Evolutionary conservation across 257 asterid species (phyloP).

Genomic region (Solanum neorickii): DNA sequence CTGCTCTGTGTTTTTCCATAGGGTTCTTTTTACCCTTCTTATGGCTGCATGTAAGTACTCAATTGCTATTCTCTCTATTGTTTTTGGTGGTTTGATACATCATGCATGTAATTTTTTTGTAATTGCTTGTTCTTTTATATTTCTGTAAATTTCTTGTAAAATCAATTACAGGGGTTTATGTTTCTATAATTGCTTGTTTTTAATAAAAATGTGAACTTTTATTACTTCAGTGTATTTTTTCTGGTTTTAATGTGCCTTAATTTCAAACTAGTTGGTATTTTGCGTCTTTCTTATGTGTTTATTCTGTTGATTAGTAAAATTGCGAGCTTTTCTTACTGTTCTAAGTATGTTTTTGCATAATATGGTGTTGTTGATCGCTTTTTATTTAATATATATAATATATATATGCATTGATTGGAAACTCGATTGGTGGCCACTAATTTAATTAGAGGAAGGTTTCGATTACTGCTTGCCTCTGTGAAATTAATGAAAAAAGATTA

Average conservation of each 20-base stretch:
- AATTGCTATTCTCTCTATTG: neutral
- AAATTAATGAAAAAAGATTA: neutral
- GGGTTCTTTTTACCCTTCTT: neutral
- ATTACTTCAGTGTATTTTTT: neutral
- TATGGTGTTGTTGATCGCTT: neutral
- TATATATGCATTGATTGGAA: neutral
- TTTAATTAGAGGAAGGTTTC: neutral
- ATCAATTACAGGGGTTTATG: neutral
- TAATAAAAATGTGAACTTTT: neutral
- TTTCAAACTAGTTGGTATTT: neutral
- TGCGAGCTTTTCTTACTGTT: neutral
- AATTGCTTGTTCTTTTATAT: neutral
- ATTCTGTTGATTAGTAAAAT: neutral
- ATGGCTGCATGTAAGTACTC: slow-evolving; percentile 1
- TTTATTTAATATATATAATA: neutral
- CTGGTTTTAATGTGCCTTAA: neutral
- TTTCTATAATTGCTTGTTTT: neutral
- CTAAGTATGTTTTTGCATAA: neutral
- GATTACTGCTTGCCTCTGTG: neutral
- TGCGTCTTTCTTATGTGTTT: neutral
- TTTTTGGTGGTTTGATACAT: neutral
- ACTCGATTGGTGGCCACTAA: too few species aligned
- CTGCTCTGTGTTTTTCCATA: neutral
- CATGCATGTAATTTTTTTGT: neutral
- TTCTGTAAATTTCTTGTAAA: too few species aligned